A percentile compares a stretch with the other conserved stretches of the same genome.
Conservation (phyloP, 805 yeast genomes). For the Saccharomyces paradoxus region DNA sequence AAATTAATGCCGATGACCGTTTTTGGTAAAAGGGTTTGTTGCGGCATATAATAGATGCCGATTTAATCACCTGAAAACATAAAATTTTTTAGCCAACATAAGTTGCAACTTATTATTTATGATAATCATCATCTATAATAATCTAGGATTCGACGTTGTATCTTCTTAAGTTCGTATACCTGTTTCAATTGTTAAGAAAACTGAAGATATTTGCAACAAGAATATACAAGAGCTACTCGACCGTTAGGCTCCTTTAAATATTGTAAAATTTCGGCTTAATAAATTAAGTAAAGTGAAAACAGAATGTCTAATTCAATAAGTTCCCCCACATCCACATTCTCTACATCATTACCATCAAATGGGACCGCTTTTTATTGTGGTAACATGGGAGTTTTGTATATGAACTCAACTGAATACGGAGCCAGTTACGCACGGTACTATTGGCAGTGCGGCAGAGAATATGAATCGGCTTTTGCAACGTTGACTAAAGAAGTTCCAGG, state of each 20-base stretch:
- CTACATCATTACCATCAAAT: background rate
- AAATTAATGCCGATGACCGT: background rate
- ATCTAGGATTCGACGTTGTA: too few relatives aligned
- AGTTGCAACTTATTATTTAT: too few relatives aligned
- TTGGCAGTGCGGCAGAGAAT: background rate
- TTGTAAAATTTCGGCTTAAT: background rate
- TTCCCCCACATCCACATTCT: background rate
- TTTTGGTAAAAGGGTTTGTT: background rate
- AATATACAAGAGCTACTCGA: background rate
- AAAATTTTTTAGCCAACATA: too few relatives aligned
- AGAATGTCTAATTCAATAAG: background rate
- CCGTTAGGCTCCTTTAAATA: background rate
- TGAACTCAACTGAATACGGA: background rate
- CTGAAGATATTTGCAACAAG: background rate
- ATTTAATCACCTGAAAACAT: too few relatives aligned
- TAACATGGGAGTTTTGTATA: background rate
- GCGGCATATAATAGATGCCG: background rate
- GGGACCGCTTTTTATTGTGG: background rate
- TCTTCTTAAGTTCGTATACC: background rate
- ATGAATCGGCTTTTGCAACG: background rate
- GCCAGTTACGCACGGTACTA: background rate
- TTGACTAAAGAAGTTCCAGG: background rate
- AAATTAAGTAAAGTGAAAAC: background rate
- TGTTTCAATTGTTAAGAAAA: background rate
- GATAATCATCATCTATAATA: too few relatives aligned